These are phyloP conservation scores for Trichoderma gamsii DNA, from an alignment of 495 filamentous ascomycete species.

Conservation along the genomic window DNA sequence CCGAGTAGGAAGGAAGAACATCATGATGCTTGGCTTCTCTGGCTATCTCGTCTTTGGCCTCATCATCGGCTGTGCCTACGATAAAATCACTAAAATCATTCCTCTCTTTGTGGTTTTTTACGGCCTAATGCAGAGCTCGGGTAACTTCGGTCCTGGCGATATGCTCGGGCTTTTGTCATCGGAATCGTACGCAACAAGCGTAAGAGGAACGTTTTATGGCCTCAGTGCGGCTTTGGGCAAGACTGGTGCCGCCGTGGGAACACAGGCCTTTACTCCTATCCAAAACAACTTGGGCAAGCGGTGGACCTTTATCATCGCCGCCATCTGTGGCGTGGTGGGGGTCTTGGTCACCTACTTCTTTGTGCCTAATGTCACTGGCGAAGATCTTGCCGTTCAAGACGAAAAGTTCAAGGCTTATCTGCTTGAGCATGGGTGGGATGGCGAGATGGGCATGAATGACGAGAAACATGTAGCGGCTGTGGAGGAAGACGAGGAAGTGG, in stretches of 20 bases:
- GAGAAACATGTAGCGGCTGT: not conserved
- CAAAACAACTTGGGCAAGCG: conserved; percentile 33
- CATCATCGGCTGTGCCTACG: conserved; percentile 45
- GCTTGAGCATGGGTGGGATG: conserved; percentile 43
- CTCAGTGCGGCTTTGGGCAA: conserved; percentile 49
- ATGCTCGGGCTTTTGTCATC: conserved; percentile 47
- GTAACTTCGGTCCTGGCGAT: conserved; percentile 48
- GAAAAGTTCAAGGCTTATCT: conserved; percentile 43
- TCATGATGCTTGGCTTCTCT: conserved; percentile 51
- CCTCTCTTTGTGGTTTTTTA: conserved; percentile 52
- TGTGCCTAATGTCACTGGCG: conserved; percentile 41
- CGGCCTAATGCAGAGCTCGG: conserved; percentile 46
- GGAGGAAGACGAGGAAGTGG: conserved; percentile 2
- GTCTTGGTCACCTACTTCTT: conserved; percentile 48
- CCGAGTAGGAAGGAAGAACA: conserved; percentile 40
- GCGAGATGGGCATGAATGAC: conserved; percentile 36
- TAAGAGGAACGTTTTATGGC: conserved; percentile 47
- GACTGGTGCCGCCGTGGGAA: conserved; percentile 47
- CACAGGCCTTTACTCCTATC: conserved; percentile 46
- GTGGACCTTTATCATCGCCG: conserved; percentile 50
- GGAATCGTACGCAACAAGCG: conserved; percentile 45
- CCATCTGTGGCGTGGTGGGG: conserved; percentile 47
- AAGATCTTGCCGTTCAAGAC: conserved; percentile 39
- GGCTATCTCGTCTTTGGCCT: conserved; percentile 49
- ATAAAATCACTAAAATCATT: conserved; percentile 43